Conservation (phyloP, 371 early-diverging fungal genomes). For the Thermomucor indicae-seudaticae region DNA sequence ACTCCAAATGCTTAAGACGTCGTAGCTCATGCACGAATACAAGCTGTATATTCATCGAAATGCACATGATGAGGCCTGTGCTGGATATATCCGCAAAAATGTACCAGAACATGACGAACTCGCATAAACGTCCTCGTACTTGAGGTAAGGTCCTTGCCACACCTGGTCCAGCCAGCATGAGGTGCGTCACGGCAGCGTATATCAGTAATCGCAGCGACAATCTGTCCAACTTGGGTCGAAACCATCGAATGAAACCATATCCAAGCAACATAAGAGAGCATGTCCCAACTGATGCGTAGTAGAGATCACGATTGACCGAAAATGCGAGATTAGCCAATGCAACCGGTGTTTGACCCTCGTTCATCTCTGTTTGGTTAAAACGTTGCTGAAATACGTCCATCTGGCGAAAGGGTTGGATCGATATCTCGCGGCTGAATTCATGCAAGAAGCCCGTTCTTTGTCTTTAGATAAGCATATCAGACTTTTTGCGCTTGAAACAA, state of each 20-base stretch:
- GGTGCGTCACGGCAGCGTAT: slow-evolving; percentile 2
- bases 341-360: not conserved
- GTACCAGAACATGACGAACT: slow-evolving; percentile 9
- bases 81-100: slow-evolving; percentile 7
- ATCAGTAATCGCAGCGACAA: slow-evolving; percentile 12
- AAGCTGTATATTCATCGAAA: slow-evolving; percentile 7
- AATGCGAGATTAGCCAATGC: not conserved
- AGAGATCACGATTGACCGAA: slow-evolving; percentile 1
- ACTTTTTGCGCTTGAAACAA: no score
- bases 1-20: slow-evolving; percentile 1
- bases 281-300: slow-evolving; percentile 8
- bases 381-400: slow-evolving; percentile 2
- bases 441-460: no score
- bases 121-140: not conserved
- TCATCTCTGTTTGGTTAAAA: slow-evolving; percentile 1
- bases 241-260: slow-evolving; percentile 6
- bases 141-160: not conserved
- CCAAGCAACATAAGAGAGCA: not conserved
- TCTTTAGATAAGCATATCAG: no score
- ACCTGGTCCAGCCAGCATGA: slow-evolving; percentile 2
- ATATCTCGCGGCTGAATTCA: no score
- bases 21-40: slow-evolving; percentile 2
- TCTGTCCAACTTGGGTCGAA: slow-evolving; percentile 1
- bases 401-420: no score
- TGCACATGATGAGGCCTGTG: slow-evolving; percentile 5